Base-by-base conservation (phyloP, 2,329 filamentous ascomycete species). In the Fusarium sp. region DNA sequence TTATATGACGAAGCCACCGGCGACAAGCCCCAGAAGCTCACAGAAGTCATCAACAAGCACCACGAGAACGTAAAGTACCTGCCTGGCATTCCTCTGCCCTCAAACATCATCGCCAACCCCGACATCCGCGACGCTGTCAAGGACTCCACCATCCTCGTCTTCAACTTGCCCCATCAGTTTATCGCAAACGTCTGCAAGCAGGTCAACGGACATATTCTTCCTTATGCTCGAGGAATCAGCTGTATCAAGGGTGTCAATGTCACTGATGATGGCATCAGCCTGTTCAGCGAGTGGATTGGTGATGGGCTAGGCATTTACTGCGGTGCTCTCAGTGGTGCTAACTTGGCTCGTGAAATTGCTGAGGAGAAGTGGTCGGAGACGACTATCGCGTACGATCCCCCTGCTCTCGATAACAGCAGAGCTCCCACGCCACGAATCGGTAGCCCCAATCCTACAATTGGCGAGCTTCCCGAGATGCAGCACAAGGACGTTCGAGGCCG, bases 11-110 rank as follows among this genome's bases (percentile, higher is more conserved):
- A 88, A 25, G 83, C 87, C 65, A 86, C 88, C 41, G 88, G 88
- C 78, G 87, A 89, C 71, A 86, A 90, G 71, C 89, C 92, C 6
- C 93, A 96, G 81, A 97, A 97, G 84, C 91, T 99, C 81, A 97
- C 96, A 12, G 83, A 90, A 56, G 84, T 99, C 76, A 97, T 99
- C 89, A 99, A 99, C 86, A 89, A 87, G 47, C 84, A 93, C 78
- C 95, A 98, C 84, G 96, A 99, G 86, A 99, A 99, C 83, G 88
- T 97, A 85, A 99, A 98, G 84, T 99, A 99, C 84, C 92, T 99
- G 14, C 94, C 95, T n/a, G 90, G 90, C 77, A 93, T 99, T 79
- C 85, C 88, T 36, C 89, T 99, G 4, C 96, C 96, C 7, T 78
- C 86, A 68, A 99, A 99, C 81, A 85, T 97, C 63, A 83, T 95